phyloP scores from a whole-genome alignment of 495 filamentous ascomycete genomes.

The Trichodelitschia bisporula region DNA sequence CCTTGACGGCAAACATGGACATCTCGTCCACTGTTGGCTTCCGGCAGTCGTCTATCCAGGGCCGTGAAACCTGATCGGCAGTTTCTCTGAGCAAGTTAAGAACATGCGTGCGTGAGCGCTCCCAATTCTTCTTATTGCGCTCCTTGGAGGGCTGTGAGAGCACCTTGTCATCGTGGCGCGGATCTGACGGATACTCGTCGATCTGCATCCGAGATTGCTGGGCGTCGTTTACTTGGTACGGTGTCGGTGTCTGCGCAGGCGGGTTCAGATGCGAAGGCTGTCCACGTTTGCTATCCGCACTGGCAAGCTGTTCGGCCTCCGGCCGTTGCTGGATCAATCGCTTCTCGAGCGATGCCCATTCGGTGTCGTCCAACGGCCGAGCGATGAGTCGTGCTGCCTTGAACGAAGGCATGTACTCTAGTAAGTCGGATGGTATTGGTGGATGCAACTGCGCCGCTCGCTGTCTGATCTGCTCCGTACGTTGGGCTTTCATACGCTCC shows the following conservation, averaged over 20 bases:
- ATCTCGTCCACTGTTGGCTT: no score
- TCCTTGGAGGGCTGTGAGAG: slow-evolving; percentile 19
- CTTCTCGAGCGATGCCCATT: slow-evolving; percentile 39
- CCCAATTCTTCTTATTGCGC: no score
- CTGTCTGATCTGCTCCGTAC: slow-evolving; percentile 42
- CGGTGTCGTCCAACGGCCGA: slow-evolving; percentile 32
- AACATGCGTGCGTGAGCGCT: no score
- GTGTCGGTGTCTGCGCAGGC: not conserved
- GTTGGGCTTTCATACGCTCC: no score
- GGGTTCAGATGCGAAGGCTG: not conserved
- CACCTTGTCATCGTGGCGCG: slow-evolving; percentile 30
- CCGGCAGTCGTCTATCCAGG: no score
- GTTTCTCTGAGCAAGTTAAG: no score
- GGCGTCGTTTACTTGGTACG: slow-evolving; percentile 24
- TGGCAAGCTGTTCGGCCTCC: slow-evolving; percentile 29
- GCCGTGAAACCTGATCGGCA: no score
- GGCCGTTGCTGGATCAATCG: slow-evolving; percentile 36
- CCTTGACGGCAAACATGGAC: no score
- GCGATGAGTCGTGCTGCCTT: slow-evolving; percentile 43
- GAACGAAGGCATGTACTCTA: slow-evolving; percentile 42
- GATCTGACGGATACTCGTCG: slow-evolving; percentile 33
- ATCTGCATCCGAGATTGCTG: slow-evolving; percentile 36
- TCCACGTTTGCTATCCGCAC: slow-evolving; percentile 12
- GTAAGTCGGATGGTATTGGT: slow-evolving; percentile 28
- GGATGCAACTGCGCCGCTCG: slow-evolving; percentile 42